Evolutionary conservation across 2,329 filamentous ascomycete genomes (phyloP).

Genomic region (Talaromyces pinophilus): DNA sequence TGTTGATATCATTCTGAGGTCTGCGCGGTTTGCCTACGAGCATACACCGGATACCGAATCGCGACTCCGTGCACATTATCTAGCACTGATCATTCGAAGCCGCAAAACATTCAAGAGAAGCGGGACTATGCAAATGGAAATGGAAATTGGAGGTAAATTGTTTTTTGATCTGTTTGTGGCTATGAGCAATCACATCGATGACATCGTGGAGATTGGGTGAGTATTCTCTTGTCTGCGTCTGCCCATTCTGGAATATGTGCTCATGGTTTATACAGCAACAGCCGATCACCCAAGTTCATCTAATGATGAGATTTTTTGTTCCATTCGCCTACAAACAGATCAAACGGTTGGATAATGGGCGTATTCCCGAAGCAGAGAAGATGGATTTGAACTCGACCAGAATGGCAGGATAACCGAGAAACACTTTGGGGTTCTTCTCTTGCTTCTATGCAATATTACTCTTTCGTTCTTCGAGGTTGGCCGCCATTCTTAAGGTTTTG

Average conservation of each 20-base stretch:
- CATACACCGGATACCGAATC: constrained; percentile 93
- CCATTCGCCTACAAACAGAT: constrained; percentile 28
- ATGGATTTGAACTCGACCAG: constrained; percentile 34
- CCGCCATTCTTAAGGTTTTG: constrained; percentile 12
- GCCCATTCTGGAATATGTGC: constrained; percentile 24
- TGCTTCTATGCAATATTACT: constrained; percentile 14
- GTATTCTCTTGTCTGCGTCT: constrained; percentile 37
- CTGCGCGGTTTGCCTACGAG: constrained; percentile 91
- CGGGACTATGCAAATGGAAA: constrained; percentile 98
- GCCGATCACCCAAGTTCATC: constrained; percentile 56
- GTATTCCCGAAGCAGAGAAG: constrained; percentile 31
- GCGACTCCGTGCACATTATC: constrained; percentile 91
- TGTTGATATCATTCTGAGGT: constrained; percentile 85
- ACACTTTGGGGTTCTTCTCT: constrained; percentile 9
- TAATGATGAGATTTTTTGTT: constrained; percentile 38
- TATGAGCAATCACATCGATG: constrained; percentile 97
- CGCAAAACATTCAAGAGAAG: constrained; percentile 97
- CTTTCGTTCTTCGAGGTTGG: constrained; percentile 18
- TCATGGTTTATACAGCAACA: constrained; percentile 46
- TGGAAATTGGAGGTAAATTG: constrained; percentile 91
- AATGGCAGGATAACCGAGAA: constrained; percentile 39
- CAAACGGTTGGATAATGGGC: constrained; percentile 34
- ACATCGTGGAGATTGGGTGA: constrained; percentile 83
- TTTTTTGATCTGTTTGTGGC: constrained; percentile 99
- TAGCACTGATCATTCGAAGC: constrained; percentile 95